These are phyloP conservation scores for Basipetospora chlamydospora DNA, from an alignment of 2,329 filamentous ascomycete genomes.

Conservation along the genomic window DNA sequence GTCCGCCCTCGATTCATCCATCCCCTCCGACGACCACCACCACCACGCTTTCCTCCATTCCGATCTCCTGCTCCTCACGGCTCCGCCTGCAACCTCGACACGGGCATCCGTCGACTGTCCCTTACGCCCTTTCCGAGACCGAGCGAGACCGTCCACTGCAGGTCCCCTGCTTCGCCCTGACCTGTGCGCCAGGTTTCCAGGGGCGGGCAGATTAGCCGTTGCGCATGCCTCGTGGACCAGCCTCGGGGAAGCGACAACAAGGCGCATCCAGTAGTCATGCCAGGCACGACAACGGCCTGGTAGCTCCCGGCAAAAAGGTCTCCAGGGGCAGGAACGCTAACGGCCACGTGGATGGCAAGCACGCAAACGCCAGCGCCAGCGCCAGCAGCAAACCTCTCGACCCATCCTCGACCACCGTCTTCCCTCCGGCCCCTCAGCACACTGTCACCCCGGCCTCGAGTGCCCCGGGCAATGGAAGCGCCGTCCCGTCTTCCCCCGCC, in stretches of 20 bases:
- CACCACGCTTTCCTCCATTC: no score
- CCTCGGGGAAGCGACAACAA: conserved; percentile 47
- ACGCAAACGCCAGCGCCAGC: conserved; percentile 16
- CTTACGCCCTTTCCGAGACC: no score
- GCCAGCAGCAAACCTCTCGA: conserved; percentile 12
- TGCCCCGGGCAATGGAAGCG: conserved; percentile 1
- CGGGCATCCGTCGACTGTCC: no score
- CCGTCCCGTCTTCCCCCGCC: conserved; percentile 12
- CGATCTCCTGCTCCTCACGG: no score
- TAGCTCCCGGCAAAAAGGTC: conserved; percentile 37
- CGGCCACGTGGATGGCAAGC: conserved; percentile 25
- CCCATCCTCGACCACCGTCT: conserved; percentile 6
- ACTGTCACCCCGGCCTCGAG: conserved; percentile 11
- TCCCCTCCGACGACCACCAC: no score
- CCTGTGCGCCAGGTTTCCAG: conserved; percentile 18
- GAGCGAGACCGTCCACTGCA: background rate
- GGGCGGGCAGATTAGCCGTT: conserved; percentile 18
- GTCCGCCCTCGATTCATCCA: no score
- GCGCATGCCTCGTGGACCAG: conserved; percentile 48
- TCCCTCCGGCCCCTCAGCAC: conserved; percentile 8
- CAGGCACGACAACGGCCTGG: conserved; percentile 59
- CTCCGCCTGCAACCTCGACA: no score
- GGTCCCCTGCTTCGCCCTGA: conserved; percentile 19
- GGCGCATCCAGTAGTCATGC: conserved; percentile 43
- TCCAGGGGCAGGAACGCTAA: conserved; percentile 31